Conservation (phyloP, 345 rosid genomes). For the Brassica cretica region DNA sequence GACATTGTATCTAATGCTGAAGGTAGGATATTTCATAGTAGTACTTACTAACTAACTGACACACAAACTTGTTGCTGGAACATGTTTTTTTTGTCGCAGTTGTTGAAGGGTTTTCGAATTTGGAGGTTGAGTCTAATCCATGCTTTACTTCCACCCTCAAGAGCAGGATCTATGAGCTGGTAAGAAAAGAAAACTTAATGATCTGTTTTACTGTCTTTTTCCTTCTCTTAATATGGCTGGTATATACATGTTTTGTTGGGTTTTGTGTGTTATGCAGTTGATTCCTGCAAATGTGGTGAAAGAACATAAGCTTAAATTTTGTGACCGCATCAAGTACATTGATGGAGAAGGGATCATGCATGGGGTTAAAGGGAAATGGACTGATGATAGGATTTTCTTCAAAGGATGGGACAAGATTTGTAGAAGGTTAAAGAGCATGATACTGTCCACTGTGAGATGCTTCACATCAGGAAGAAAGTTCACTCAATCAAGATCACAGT, state of each 20-base stretch:
- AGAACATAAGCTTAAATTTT: neutral
- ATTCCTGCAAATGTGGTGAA: slow-evolving; percentile 24
- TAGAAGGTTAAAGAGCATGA: slow-evolving; percentile 23
- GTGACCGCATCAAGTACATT: neutral
- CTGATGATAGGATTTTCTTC: slow-evolving; percentile 10
- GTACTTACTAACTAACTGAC: neutral
- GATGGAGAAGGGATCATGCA: slow-evolving; percentile 2
- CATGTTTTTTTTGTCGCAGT: slow-evolving; percentile 2
- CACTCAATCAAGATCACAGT: neutral
- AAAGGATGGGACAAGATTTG: slow-evolving; percentile 33
- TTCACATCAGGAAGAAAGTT: neutral
- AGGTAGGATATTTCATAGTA: neutral
- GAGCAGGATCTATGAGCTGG: slow-evolving; percentile 27
- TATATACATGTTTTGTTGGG: neutral
- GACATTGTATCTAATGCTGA: neutral
- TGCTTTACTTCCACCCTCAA: neutral
- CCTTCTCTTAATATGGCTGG: neutral
- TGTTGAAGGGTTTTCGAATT: neutral
- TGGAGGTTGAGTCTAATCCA: neutral
- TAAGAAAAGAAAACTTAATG: no score
- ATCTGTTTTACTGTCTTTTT: neutral
- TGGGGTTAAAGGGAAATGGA: slow-evolving; percentile 2
- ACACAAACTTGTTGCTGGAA: neutral
- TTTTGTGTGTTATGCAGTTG: neutral
- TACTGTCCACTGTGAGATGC: slow-evolving; percentile 4